Evolutionary conservation across 179 eudicot species (phyloP), one percentile per base, ranked within the genome.

Genomic region (Silene noctiflora): DNA sequence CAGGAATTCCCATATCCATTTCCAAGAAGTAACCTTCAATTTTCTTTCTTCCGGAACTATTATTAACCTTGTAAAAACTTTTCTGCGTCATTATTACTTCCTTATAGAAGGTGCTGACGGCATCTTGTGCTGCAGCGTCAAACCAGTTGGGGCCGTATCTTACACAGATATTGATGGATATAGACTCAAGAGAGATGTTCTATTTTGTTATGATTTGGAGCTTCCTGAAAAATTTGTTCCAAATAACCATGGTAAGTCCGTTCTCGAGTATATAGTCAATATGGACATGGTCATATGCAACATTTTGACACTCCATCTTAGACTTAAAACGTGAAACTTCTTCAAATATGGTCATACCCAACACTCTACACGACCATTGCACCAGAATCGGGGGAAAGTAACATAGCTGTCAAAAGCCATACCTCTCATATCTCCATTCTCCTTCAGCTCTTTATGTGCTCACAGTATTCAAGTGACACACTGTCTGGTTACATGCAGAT

Each of bases 171-270:
- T 94, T 60, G 85, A 91, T 53, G 94, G 96, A 71, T 77, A 85
- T 72, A 88, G 94, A 81, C 88, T 83, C 83, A 91, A 94, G 85
- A 86, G 98, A 80, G 98, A 94, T 78, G 96, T 94, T 80, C 86
- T 94, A 72, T 94, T 91, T 81, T 94, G 97, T 69, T 94, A 94
- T 67, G 98, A 94, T 89, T 78, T 94, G 62, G 89, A 90, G 78
- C 97, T 94, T 86, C 97, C 98, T 13, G 89, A 89, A 79, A 85
- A 71, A 79, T 94, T 94, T 68, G 42, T 85, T 71, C 98, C 97
- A 4, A 66, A 21, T 24, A 91, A 91, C 83, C 84, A 85, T 77
- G 97, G 98, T 91, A 82, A 76, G 77, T 64, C 31, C 8, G 33
- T 20, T 13, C 17, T 67, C 10, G 27, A 13, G 11, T 25, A 24